Percentiles rank a stretch among this genome's conserved stretches.
phyloP scores from a whole-genome alignment of 768 basidiomycete species.

The Tulasnella sp. region DNA sequence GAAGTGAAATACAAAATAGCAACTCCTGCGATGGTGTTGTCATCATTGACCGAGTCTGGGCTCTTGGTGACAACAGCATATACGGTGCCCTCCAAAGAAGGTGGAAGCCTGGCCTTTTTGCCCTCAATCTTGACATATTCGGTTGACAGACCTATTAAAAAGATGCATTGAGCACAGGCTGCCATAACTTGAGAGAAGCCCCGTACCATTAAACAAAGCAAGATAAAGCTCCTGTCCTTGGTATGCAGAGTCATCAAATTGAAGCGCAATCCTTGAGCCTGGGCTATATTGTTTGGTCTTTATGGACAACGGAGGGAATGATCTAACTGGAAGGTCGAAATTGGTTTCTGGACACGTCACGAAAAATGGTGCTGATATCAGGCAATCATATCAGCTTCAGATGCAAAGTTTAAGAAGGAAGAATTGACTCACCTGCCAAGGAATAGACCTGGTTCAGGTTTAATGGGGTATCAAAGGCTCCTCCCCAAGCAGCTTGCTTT shows the following conservation, averaged over 20 bases:
- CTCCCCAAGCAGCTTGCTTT: conserved; percentile 41
- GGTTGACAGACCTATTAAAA: conserved; percentile 36
- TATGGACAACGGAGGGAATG: conserved; percentile 32
- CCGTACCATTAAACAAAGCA: not conserved
- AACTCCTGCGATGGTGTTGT: conserved; percentile 44
- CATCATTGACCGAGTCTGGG: conserved; percentile 31
- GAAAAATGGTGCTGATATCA: conserved; percentile 32
- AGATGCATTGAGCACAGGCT: too few relatives aligned
- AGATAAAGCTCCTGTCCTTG: not conserved
- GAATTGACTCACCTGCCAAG: conserved; percentile 26
- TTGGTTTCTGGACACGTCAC: conserved; percentile 40
- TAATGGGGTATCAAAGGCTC: conserved; percentile 40
- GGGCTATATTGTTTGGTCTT: conserved; percentile 3
- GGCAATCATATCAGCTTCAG: not conserved
- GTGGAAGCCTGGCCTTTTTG: conserved; percentile 31
- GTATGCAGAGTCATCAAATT: not conserved
- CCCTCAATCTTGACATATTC: conserved; percentile 30
- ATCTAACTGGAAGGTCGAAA: conserved; percentile 35
- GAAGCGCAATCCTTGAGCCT: not conserved
- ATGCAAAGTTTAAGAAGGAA: not conserved
- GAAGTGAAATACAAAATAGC: conserved; percentile 34
- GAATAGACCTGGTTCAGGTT: conserved; percentile 36
- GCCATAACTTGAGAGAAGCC: too few relatives aligned
- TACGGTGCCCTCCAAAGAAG: conserved; percentile 34
- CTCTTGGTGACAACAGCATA: conserved; percentile 39